Base-by-base conservation (phyloP, 225 moss, liverwort and hornwort genomes). In the Physcomitrium patens region DNA sequence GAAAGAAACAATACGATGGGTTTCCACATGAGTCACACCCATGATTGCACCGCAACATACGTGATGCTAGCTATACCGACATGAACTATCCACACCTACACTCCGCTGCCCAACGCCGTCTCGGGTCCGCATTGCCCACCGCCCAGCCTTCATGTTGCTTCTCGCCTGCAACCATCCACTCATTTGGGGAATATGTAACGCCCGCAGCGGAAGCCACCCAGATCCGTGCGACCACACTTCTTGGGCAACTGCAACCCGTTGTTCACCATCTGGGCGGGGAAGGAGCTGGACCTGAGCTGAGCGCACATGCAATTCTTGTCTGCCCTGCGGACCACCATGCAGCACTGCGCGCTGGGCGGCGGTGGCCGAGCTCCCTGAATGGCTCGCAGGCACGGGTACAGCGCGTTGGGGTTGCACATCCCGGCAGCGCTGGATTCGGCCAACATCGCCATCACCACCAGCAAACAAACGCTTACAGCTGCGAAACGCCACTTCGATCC, bases 201-300 rank as follows among this genome's bases (percentile, higher is more conserved):
- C 16, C 68, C 20, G 68, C 49, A 68, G 19, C 23, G n/a, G 68
- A 68, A 68, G 47, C 68, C 68, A 52, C 44, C 23, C 23, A 68
- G 81, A 78, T 18, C 20, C 19, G 1, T 48, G 1, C 8, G 87
- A 66, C 8, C 78, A 79, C 46, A 87, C 31, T 76, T 72, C 84
- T 48, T 87, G 72, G 18, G 81, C 76, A 19, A 81, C 76, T 14
- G 60, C 79, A 61, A 77, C 51, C 63, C 79, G 31, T 19, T 47
- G 12, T 57, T 77, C 10, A 87, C 65, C 87, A 68, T 53, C 68
- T 68, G 68, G 18, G 14, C 46, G 2, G 68, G 68, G 52, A 44
- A 51, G 8, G 44, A 44, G 18, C 20, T 23, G 16, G 48, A 68
- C 46, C 19, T 48, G 12, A 68, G 48, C 26, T 68, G 68, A 7